A percentile compares a stretch with the other conserved stretches of the same genome.
Evolutionary conservation across 179 eudicot genomes (phyloP).

Genomic region (Drosera spatulata): DNA sequence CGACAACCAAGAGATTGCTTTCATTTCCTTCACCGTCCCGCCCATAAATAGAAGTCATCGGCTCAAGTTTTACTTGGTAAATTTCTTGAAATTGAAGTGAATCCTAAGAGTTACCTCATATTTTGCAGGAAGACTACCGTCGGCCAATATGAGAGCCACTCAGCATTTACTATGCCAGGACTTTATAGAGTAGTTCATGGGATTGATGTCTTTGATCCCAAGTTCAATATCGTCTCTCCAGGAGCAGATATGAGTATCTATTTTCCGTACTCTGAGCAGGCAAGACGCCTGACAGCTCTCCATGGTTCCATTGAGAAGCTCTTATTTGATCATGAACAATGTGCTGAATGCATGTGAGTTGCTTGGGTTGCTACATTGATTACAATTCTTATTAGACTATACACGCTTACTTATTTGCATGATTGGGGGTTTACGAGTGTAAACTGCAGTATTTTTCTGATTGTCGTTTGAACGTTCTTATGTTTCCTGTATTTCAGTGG

Average conservation of each 20-base stretch:
- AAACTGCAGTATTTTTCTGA: too few relatives aligned
- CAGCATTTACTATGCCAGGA: conserved; percentile 70
- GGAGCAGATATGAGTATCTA: conserved; percentile 69
- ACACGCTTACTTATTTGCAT: too few relatives aligned
- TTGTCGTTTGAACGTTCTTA: too few relatives aligned
- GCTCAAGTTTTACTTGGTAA: not conserved
- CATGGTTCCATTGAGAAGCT: conserved; percentile 59
- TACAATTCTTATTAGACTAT: not conserved
- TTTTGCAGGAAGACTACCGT: conserved; percentile 59
- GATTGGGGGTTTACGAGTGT: too few relatives aligned
- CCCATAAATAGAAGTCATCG: too few relatives aligned
- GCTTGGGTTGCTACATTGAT: not conserved
- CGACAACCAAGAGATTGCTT: too few relatives aligned
- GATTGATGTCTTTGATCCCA: conserved; percentile 75
- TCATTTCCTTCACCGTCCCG: too few relatives aligned
- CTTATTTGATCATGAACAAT: conserved; percentile 60
- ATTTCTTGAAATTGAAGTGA: not conserved
- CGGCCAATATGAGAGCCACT: conserved; percentile 83
- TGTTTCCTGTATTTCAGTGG: conserved; percentile 43
- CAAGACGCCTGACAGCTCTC: conserved; percentile 50
- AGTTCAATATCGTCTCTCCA: conserved; percentile 87
- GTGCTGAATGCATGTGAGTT: conserved; percentile 55
- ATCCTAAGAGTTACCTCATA: not conserved
- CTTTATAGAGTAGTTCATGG: conserved; percentile 80
- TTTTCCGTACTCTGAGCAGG: conserved; percentile 51